These are phyloP conservation scores for Apiotrichum montevideense DNA, from an alignment of 1,284 basidiomycete species.

Conservation along the genomic window DNA sequence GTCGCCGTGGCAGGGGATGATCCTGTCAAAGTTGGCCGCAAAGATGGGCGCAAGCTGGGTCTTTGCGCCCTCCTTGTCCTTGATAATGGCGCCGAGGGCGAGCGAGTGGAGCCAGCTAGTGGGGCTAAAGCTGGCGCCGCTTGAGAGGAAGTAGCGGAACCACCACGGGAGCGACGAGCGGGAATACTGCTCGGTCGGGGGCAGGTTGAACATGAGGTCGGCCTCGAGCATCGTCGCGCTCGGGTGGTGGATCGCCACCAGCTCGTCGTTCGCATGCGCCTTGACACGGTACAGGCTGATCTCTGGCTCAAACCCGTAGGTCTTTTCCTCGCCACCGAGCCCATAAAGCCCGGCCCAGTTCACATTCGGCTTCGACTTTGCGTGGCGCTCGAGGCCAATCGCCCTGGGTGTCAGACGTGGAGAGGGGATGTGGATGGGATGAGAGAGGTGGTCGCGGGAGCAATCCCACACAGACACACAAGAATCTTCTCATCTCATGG, in stretches of 20 bases:
- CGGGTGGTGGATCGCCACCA: slow-evolving; percentile 76
- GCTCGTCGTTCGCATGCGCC: slow-evolving; percentile 76
- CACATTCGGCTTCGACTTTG: slow-evolving; percentile 47
- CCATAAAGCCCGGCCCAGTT: slow-evolving; percentile 47
- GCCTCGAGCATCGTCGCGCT: slow-evolving; percentile 77
- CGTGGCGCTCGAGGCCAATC: slow-evolving; percentile 47
- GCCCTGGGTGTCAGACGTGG: slow-evolving; percentile 27
- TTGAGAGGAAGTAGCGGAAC: slow-evolving; percentile 49
- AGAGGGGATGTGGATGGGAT: too few species aligned
- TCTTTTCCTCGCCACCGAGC: slow-evolving; percentile 38
- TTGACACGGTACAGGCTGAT: slow-evolving; percentile 66
- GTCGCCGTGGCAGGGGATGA: slow-evolving; percentile 87
- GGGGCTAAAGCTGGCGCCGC: slow-evolving; percentile 48
- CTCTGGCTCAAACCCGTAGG: slow-evolving; percentile 78
- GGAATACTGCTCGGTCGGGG: slow-evolving; percentile 68
- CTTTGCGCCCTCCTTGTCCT: slow-evolving; percentile 56
- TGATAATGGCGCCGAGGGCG: slow-evolving; percentile 53
- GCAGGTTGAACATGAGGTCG: slow-evolving; percentile 86
- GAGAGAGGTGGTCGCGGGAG: too few species aligned
- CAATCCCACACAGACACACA: too few species aligned
- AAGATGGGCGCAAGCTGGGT: slow-evolving; percentile 35
- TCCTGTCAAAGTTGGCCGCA: slow-evolving; percentile 65
- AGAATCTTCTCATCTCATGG: not conserved
- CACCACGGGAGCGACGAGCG: slow-evolving; percentile 53
- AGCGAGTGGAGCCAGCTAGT: slow-evolving; percentile 52